Base-by-base conservation (phyloP, 202 grass and related monocot species). In the Cymbopogon flexuosus region DNA sequence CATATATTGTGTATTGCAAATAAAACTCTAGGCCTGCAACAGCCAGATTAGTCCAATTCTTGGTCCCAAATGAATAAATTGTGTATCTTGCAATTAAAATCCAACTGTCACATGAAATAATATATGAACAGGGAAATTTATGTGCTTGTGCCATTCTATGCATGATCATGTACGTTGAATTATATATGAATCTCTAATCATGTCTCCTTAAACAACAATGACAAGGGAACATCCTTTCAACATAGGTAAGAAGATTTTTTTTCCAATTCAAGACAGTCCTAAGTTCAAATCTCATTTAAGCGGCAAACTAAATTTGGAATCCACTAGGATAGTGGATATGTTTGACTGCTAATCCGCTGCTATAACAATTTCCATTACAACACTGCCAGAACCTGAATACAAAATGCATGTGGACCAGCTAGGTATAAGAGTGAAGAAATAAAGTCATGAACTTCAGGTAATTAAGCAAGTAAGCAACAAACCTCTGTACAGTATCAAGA, bases 401-500 rank as follows among this genome's bases (percentile, higher is more conserved):
- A 5, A 18, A n/a, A 62, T 65, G 59, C 70, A 73, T 22, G 18
- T 70, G 45, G 5, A 77, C 34, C 42, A 82, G n/a, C 72, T 66
- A 57, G 45, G 73, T 33, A 30, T 37, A 77, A 51, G 62, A 62
- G 69, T 65, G 42, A 45, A 81, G 56, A 81, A 75, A 80, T 1
- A 39, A 72, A 81, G 35, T 19, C 51, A 46, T 46, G 43, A 62
- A 72, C 65, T 65, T 65, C 19, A 62, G 59, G 46, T 45, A 85
- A 58, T 72, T 69, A 60, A 87, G 64, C 24, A 85, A 58, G 67
- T 69, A 60, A 87, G 64, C 24, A 73, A 56, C 80, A 65, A 87
- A 93, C 91, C 88, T 93, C 66, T 87, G 77, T 29, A 91, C 65
- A 79, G 15, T 89, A 78, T 89, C 83, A 81, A 43, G 58, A 70